Evolutionary conservation across 2,329 filamentous ascomycete species (phyloP).

Genomic region (Chlorencoelia australis): DNA sequence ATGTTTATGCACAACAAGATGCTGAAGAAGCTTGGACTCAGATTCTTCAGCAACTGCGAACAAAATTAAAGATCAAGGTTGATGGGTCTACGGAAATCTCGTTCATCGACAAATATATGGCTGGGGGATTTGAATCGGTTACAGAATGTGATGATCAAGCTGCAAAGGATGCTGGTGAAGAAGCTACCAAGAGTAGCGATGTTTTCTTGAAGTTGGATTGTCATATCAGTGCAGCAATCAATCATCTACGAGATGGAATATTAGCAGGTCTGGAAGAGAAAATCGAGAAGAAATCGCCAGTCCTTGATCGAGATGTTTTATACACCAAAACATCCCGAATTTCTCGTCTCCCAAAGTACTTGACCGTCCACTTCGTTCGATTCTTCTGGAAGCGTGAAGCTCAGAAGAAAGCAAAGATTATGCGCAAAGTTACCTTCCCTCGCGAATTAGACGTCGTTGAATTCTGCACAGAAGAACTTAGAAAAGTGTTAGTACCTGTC

Average conservation of each 20-base stretch:
- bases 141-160: slow-evolving; percentile 77
- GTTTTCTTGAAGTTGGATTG: slow-evolving; percentile 89
- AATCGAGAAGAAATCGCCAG: slow-evolving; percentile 79
- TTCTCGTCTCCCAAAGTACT: slow-evolving; percentile 81
- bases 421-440: slow-evolving; percentile 96
- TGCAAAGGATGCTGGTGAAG: slow-evolving; percentile 65
- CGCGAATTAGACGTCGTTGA: slow-evolving; percentile 87
- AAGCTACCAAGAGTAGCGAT: slow-evolving; percentile 57
- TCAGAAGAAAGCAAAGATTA: slow-evolving; percentile 98
- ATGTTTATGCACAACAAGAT: slow-evolving; percentile 93
- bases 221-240: slow-evolving; percentile 79
- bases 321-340: slow-evolving; percentile 93
- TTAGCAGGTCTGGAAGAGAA: slow-evolving; percentile 73
- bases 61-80: slow-evolving; percentile 62
- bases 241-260: slow-evolving; percentile 86
- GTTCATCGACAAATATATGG: slow-evolving; percentile 86
- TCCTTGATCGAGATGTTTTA: slow-evolving; percentile 64
- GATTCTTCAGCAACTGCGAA: slow-evolving; percentile 72
- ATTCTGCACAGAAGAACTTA: slow-evolving; percentile 87
- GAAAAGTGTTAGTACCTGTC: slow-evolving; percentile 76
- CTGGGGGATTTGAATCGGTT: slow-evolving; percentile 66
- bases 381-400: slow-evolving; percentile 97
- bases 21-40: slow-evolving; percentile 98
- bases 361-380: slow-evolving; percentile 93
- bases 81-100: slow-evolving; percentile 43